Base-by-base conservation (phyloP, 2,329 filamentous ascomycete genomes). In the Ophiostoma quercus region DNA sequence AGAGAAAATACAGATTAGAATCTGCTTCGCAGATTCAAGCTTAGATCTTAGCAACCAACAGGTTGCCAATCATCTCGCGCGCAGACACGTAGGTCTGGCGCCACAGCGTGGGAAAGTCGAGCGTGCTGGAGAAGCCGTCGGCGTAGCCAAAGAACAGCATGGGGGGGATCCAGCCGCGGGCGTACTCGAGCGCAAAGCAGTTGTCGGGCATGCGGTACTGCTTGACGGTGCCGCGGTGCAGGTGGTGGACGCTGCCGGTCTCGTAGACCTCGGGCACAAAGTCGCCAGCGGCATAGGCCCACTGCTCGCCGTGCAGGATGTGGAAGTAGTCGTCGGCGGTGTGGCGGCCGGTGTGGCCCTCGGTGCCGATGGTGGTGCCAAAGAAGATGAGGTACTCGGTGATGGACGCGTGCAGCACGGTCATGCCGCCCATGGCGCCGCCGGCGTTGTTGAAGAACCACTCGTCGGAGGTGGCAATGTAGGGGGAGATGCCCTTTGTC, bases 251-350 rank as follows among this genome's bases (percentile, higher is more conserved):
- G 75, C 80, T 84, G 51, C 91, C 91, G 69, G 86, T 80, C 0
- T 85, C 83, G 81, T 92, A 94, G 72, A 91, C 80, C 79, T 92
- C 90, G 43, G 88, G 82, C 77, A 85, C 83, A 79, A 87, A 92
- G 73, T 83, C 77, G 74, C 90, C 90, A 1, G 89, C 87, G 4
- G 86, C 84, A 82, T 92, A 94, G 73, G 92, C 90, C 75, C 87
- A 84, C 80, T 96, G 89, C 75, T 88, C 87, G 75, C 93, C 93
- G 43, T 83, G 83, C 41, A 97, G 84, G 83, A 97, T 96, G 84
- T 94, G 87, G 84, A 97, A 97, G 84, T 95, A 97, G 83, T 97
- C 93, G 80, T 96, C 91, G 19, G 92, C 92, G 14, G 92, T 94
- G 84, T 96, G 93, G 67, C 92, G 90, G 73, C 93, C 93, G 1